Percentiles rank a stretch among this genome's conserved stretches.
phyloP scores from a whole-genome alignment of 345 rosid genomes.

The Bruguiera parviflora region DNA sequence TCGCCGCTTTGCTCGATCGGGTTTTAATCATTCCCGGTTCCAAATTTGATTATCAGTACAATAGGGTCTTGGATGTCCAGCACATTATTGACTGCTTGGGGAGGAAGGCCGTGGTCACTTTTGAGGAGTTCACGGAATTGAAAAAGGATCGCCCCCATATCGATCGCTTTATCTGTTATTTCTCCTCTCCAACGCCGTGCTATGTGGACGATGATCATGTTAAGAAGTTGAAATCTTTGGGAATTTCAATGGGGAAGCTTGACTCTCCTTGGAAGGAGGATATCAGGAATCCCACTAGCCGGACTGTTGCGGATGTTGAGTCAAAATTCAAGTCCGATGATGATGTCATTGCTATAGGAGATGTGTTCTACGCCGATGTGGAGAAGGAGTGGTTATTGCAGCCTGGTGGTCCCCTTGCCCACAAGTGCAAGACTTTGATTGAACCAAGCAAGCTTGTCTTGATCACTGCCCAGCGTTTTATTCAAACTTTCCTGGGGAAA shows the following conservation, averaged over 20 bases:
- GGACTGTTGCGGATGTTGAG: slow-evolving; percentile 59
- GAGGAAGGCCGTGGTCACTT: slow-evolving; percentile 56
- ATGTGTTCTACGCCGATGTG: slow-evolving; percentile 71
- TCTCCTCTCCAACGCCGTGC: slow-evolving; percentile 64
- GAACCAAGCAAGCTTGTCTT: slow-evolving; percentile 75
- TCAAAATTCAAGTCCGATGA: slow-evolving; percentile 57
- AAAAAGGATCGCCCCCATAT: slow-evolving; percentile 58
- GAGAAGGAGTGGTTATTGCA: slow-evolving; percentile 76
- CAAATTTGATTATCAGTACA: slow-evolving; percentile 65
- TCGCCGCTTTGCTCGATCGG: slow-evolving; percentile 68
- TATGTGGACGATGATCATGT: slow-evolving; percentile 75
- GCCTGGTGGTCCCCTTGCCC: slow-evolving; percentile 89
- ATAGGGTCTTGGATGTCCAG: slow-evolving; percentile 61
- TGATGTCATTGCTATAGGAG: slow-evolving; percentile 83
- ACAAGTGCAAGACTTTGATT: slow-evolving; percentile 79
- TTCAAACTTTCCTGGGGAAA: slow-evolving; percentile 87
- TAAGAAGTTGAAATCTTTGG: slow-evolving; percentile 66
- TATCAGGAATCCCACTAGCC: slow-evolving; percentile 53
- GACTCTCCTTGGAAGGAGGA: slow-evolving; percentile 85
- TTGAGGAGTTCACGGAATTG: slow-evolving; percentile 60
- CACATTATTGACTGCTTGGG: slow-evolving; percentile 73
- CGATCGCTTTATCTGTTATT: slow-evolving; percentile 65
- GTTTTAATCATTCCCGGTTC: slow-evolving; percentile 70
- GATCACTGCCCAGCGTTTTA: slow-evolving; percentile 84
- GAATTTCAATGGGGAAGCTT: slow-evolving; percentile 66